Evolutionary conservation across 2,329 filamentous ascomycete genomes (phyloP).

Genomic region (Fusarium sp.): DNA sequence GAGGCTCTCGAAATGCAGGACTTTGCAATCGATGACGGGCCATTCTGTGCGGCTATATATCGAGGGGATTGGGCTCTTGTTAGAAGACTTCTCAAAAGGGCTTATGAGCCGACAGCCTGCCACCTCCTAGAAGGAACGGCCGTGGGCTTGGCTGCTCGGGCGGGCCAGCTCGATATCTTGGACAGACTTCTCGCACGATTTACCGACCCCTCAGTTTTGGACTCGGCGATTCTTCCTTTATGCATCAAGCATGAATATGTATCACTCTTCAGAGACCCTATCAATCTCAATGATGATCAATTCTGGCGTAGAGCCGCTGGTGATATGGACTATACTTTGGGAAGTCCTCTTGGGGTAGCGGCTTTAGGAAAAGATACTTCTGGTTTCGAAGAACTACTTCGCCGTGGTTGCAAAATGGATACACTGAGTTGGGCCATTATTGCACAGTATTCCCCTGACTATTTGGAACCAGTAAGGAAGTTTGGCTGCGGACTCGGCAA

Average conservation of each 20-base stretch:
- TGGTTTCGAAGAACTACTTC: background rate
- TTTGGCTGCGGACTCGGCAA: no score
- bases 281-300: no score
- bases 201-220: no score
- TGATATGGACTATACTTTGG: no score
- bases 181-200: background rate
- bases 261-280: no score
- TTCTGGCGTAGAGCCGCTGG: no score
- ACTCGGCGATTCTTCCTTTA: no score
- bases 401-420: background rate
- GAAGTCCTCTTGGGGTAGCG: no score
- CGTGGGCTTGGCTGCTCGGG: background rate
- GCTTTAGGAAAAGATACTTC: no score
- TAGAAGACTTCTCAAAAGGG: rapidly evolving
- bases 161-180: rapidly evolving
- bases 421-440: rapidly evolving
- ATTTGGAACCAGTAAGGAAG: rapidly evolving
- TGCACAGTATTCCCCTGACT: rapidly evolving
- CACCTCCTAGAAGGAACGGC: background rate
- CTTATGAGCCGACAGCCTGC: rapidly evolving
- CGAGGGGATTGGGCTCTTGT: rapidly evolving
- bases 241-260: no score
- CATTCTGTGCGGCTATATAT: background rate
- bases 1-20: background rate
- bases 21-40: background rate